Percentiles rank a stretch among this genome's conserved stretches.
These are phyloP conservation scores for Isoetes engelmannii DNA, from an alignment of 83 land plant species.

Conservation along the genomic window DNA sequence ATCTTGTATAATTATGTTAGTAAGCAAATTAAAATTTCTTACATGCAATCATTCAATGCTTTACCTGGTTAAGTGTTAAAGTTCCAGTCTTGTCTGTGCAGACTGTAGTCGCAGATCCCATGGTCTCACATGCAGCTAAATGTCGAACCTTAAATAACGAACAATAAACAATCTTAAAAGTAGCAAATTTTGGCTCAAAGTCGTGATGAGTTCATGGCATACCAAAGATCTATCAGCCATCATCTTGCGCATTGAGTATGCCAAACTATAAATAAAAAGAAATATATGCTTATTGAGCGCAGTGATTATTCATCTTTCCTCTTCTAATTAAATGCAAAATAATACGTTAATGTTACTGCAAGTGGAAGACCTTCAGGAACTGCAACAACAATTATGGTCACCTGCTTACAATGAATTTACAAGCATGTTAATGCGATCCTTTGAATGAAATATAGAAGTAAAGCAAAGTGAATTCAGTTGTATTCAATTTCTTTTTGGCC, in stretches of 20 bases:
- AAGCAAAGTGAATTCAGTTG: too few species aligned
- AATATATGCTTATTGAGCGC: not conserved
- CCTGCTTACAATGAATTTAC: not conserved
- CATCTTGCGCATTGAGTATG: conserved; percentile 7
- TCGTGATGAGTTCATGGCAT: not conserved
- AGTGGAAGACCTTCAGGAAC: conserved; percentile 16
- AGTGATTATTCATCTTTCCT: not conserved
- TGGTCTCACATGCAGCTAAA: conserved; percentile 76
- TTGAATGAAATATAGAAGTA: too few species aligned
- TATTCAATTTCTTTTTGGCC: not conserved
- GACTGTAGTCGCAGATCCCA: conserved; percentile 69
- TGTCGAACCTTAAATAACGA: conserved; percentile 32
- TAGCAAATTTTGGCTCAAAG: not conserved
- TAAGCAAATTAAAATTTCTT: too few species aligned
- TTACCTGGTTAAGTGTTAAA: conserved; percentile 57
- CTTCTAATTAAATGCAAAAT: not conserved
- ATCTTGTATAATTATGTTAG: too few species aligned
- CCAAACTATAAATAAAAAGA: not conserved
- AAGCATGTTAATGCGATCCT: not conserved
- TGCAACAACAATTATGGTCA: conserved; percentile 13
- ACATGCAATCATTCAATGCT: not conserved
- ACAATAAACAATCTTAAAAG: not conserved
- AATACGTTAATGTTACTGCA: conserved; percentile 11
- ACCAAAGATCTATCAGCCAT: conserved; percentile 7
- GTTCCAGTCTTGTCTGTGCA: conserved; percentile 85